phyloP scores from a whole-genome alignment of 305 asterid genomes.

The Petunia hybrid region DNA sequence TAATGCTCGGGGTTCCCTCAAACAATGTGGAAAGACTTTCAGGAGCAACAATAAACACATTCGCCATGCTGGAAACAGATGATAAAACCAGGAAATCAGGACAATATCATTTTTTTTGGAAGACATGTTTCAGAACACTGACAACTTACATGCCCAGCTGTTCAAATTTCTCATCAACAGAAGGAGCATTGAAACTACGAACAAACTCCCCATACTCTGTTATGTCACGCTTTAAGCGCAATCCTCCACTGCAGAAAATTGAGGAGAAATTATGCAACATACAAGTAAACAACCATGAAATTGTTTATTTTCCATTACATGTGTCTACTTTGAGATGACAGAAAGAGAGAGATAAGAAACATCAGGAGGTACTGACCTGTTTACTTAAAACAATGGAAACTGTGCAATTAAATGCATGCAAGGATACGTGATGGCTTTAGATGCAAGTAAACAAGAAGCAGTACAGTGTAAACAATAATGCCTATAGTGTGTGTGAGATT shows the following conservation, averaged over 20 bases:
- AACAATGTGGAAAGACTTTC: slow-evolving; percentile 87
- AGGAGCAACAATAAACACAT: slow-evolving; percentile 96
- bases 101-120: slow-evolving; percentile 20
- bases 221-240: slow-evolving; percentile 96
- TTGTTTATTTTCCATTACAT: neutral
- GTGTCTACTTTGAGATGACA: slow-evolving; percentile 10
- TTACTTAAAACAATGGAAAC: neutral
- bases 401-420: neutral
- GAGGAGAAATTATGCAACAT: slow-evolving; percentile 14
- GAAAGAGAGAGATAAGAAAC: neutral
- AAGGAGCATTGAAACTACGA: slow-evolving; percentile 94
- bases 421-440: neutral
- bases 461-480: neutral
- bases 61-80: slow-evolving; percentile 77
- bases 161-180: slow-evolving; percentile 97
- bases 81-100: slow-evolving; percentile 33
- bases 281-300: neutral
- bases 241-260: slow-evolving; percentile 80
- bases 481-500: neutral
- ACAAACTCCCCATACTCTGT: slow-evolving; percentile 97
- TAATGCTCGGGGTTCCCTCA: slow-evolving; percentile 98
- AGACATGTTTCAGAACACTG: slow-evolving; percentile 22
- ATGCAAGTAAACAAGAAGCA: slow-evolving; percentile 5
- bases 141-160: slow-evolving; percentile 85
- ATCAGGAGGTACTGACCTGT: slow-evolving; percentile 15